Base-by-base conservation (phyloP, 2,329 filamentous ascomycete genomes). In the Verticillium zaregamsianum region DNA sequence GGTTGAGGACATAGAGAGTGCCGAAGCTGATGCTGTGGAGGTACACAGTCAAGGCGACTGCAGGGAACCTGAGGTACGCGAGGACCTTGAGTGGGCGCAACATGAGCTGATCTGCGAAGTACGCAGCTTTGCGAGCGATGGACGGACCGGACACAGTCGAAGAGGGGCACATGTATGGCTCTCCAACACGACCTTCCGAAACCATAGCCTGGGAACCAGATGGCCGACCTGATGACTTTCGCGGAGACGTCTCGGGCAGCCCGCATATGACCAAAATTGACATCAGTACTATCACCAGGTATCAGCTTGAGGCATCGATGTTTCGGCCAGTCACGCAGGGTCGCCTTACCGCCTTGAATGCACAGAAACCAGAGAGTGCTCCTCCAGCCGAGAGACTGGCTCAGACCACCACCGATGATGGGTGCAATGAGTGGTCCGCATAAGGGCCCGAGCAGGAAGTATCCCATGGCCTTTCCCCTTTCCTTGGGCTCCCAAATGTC, bases 401-500 rank as follows among this genome's bases (percentile, higher is more conserved):
- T 28, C 14, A 55, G 23, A 12, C 52, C 52, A 28, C 52, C 52
- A 32, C 52, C 52, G 23, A 55, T 25, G n/a, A 55, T 20, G 9
- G 52, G 52, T 28, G 52, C 52, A 28, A 55, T 17, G 25, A 55
- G 52, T 25, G 52, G 52, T 55, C 52, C 52, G 52, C 52, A 55
- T 20, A 55, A 28, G 9, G 52, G 52, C 12, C 52, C 52, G 14
- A 55, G 52, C 23, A 55, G 52, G 52, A 25, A 55, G 25, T 55
- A 55, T 55, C n/a, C 25, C 23, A 55, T 55, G 9, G n/a, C 59
- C 37, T 54, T 32, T 54, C 61, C 61, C 40, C 39, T 39, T 39
- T 61, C 56, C 35, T 58, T 57, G 58, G 58, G 54, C 32, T 90
- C 86, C 89, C 89, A 92, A 9, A 92, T 79, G 70, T 93, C 90